Evolutionary conservation across 805 yeast species (phyloP).

Genomic region (Metschnikowia peoriensis): DNA sequence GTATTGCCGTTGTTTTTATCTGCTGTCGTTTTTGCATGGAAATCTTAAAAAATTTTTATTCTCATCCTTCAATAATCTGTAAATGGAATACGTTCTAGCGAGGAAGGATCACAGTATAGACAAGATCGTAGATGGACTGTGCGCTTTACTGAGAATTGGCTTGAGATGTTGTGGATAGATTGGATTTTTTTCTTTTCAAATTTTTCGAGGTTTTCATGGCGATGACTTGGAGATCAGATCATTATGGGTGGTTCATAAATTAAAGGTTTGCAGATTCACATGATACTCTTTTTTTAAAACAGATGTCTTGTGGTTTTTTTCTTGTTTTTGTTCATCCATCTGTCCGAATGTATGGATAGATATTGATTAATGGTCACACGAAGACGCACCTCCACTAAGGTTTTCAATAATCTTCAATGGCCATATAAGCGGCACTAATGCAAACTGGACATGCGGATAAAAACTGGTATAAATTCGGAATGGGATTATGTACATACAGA

Average conservation of each 20-base stretch:
- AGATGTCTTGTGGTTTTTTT: too few relatives aligned
- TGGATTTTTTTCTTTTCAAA: neutral
- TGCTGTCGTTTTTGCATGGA: neutral
- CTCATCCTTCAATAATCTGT: too few relatives aligned
- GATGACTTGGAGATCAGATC: neutral
- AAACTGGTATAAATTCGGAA: neutral
- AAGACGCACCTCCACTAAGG: neutral
- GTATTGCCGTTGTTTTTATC: neutral
- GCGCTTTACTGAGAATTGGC: too few relatives aligned
- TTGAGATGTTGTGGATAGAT: neutral
- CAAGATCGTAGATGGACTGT: too few relatives aligned
- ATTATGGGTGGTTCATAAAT: too few relatives aligned
- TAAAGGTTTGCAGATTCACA: neutral
- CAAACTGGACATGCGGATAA: neutral
- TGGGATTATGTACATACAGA: slow-evolving; percentile 66
- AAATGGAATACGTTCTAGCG: too few relatives aligned
- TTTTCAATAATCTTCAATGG: neutral
- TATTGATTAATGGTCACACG: neutral
- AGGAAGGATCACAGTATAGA: too few relatives aligned
- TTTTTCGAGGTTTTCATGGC: neutral
- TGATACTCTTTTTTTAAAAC: too few relatives aligned
- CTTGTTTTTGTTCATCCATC: too few relatives aligned
- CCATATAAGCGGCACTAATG: neutral
- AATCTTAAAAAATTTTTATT: too few relatives aligned
- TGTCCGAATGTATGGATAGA: neutral